Conservation (phyloP, 2,329 filamentous ascomycete species). For the Phaeoacremonium minimum region DNA sequence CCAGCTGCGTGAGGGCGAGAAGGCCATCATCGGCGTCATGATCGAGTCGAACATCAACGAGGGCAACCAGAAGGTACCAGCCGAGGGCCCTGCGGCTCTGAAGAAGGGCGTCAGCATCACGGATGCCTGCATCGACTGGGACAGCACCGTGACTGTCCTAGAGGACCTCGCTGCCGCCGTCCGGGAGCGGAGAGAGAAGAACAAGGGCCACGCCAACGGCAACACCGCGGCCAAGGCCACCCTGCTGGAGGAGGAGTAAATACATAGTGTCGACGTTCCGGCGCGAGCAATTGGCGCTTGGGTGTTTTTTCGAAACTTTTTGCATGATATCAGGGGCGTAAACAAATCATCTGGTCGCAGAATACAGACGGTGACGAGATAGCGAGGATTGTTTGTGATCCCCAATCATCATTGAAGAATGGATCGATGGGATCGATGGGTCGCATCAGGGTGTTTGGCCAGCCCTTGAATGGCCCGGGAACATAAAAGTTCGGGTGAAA, state of each 20-base stretch:
- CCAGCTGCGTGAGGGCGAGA: constrained; percentile 83
- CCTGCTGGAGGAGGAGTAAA: constrained; percentile 47
- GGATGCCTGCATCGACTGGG: constrained; percentile 94
- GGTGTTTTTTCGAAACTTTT: too few relatives aligned
- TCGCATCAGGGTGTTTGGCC: too few relatives aligned
- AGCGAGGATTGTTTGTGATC: too few relatives aligned
- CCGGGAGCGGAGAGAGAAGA: constrained; percentile 62
- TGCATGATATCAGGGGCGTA: too few relatives aligned
- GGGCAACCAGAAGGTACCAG: constrained; percentile 80
- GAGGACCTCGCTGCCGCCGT: constrained; percentile 85
- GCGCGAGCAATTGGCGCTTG: too few relatives aligned
- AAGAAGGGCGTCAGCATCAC: constrained; percentile 93
- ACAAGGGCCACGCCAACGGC: constrained; percentile 27
- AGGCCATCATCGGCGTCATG: constrained; percentile 92
- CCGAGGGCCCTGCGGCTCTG: constrained; percentile 71
- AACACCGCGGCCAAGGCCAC: constrained; percentile 33
- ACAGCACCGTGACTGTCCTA: constrained; percentile 73
- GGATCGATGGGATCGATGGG: too few relatives aligned
- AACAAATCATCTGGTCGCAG: too few relatives aligned
- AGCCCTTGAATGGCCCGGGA: too few relatives aligned
- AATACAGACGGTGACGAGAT: too few relatives aligned
- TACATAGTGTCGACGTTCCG: too few relatives aligned
- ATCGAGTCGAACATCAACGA: constrained; percentile 98
- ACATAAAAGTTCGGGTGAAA: too few relatives aligned
- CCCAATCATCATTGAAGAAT: too few relatives aligned